Conservation (phyloP, 2,329 filamentous ascomycete genomes). For the Neofusicoccum laricinum region DNA sequence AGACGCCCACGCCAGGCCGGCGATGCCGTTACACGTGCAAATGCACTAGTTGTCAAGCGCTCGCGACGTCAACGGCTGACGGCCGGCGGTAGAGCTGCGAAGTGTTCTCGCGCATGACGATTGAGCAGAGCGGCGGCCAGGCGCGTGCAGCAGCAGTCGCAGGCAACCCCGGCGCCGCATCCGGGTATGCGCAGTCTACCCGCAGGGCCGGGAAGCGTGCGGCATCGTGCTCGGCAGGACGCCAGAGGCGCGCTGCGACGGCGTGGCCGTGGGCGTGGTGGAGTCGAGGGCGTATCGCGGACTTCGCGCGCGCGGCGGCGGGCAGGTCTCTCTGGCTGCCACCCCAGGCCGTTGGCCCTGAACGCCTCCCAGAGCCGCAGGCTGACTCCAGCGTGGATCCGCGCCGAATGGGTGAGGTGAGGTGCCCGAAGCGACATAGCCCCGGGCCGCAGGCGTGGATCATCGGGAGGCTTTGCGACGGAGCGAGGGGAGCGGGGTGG, state of each 20-base stretch:
- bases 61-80: slow-evolving; percentile 8
- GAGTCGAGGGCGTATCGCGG: background rate
- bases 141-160: background rate
- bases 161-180: background rate
- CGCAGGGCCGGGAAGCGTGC: slow-evolving; percentile 3
- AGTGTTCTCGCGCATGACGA: slow-evolving; percentile 7
- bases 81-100: background rate
- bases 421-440: slow-evolving; percentile 9
- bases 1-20: background rate
- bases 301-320: background rate
- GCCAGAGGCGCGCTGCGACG: background rate
- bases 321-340: background rate
- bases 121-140: background rate
- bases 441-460: slow-evolving; percentile 3
- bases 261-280: background rate
- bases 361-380: slow-evolving; percentile 12
- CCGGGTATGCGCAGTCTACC: slow-evolving; percentile 1
- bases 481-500: slow-evolving; percentile 13
- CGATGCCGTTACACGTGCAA: slow-evolving; percentile 14
- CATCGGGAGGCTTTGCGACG: background rate
- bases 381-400: slow-evolving; percentile 1
- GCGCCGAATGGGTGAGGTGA: slow-evolving; percentile 12
- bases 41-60: background rate
- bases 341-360: background rate
- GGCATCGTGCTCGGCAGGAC: background rate